Conservation (phyloP, 441 rosid species). For the Mallotus repandus region DNA sequence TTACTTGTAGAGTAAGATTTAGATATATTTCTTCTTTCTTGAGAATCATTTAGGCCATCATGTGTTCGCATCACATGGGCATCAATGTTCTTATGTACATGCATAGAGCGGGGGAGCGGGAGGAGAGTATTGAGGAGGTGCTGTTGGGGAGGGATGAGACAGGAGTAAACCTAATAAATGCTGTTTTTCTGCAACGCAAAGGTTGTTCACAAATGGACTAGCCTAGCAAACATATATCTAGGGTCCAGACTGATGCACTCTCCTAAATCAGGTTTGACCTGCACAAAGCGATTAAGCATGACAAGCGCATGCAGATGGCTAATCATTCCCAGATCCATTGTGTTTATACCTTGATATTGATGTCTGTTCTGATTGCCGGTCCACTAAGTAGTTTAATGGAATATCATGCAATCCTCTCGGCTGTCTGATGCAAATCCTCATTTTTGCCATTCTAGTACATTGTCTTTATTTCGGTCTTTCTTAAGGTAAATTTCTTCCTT, state of each 20-base stretch:
- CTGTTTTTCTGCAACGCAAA: neutral
- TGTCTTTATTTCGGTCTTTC: slow-evolving; percentile 4
- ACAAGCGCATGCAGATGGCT: neutral
- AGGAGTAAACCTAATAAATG: neutral
- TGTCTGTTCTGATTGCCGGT: neutral
- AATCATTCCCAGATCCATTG: neutral
- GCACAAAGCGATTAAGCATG: neutral
- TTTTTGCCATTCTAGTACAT: neutral
- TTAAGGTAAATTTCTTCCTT: neutral
- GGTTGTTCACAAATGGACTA: neutral
- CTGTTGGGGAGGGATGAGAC: no score
- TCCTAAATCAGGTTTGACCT: neutral
- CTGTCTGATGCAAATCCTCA: neutral
- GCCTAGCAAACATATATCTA: neutral
- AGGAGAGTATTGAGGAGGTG: neutral
- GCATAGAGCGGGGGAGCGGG: neutral
- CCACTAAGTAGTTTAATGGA: neutral
- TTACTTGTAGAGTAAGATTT: neutral
- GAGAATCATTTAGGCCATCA: slow-evolving; percentile 1
- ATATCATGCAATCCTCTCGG: neutral
- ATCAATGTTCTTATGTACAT: neutral
- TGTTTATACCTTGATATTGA: neutral
- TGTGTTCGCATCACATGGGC: neutral
- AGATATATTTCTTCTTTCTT: neutral
- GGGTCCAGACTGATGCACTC: neutral